Evolutionary conservation across 768 basidiomycete genomes (phyloP).

Genomic region (Mycena latifolia): DNA sequence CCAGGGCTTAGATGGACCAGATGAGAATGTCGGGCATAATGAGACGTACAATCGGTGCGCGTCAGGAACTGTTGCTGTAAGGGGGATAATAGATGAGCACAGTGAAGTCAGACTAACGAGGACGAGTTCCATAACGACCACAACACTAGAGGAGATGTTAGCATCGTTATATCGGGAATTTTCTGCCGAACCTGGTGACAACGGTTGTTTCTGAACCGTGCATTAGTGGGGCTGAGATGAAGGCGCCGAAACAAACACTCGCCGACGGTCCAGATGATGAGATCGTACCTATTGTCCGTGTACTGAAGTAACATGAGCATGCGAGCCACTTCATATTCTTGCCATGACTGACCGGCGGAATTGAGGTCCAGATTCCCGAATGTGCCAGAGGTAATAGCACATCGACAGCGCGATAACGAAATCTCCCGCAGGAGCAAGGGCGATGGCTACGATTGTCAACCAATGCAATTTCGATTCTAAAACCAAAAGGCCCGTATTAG

Average conservation of each 20-base stretch:
- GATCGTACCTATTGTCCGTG: background rate
- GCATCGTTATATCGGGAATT: background rate
- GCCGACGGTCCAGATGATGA: background rate
- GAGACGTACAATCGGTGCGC: too few relatives aligned
- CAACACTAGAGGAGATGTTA: background rate
- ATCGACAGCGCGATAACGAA: too few relatives aligned
- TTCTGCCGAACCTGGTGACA: background rate
- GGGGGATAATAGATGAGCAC: too few relatives aligned
- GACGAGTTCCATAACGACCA: background rate
- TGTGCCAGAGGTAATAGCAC: too few relatives aligned
- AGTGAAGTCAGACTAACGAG: background rate
- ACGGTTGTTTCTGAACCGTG: background rate
- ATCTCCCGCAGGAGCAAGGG: too few relatives aligned
- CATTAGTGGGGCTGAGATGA: background rate
- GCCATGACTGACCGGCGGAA: background rate
- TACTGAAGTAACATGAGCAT: background rate
- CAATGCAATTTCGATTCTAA: too few relatives aligned
- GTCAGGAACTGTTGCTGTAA: too few relatives aligned
- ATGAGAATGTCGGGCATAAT: too few relatives aligned
- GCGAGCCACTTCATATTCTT: background rate
- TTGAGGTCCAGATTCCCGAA: background rate
- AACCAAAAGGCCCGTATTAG: too few relatives aligned
- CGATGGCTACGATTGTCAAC: too few relatives aligned
- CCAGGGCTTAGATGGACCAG: too few relatives aligned
- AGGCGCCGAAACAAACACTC: background rate